Conservation (phyloP, 2,329 filamentous ascomycete species). For the Raffaelea albimanens region DNA sequence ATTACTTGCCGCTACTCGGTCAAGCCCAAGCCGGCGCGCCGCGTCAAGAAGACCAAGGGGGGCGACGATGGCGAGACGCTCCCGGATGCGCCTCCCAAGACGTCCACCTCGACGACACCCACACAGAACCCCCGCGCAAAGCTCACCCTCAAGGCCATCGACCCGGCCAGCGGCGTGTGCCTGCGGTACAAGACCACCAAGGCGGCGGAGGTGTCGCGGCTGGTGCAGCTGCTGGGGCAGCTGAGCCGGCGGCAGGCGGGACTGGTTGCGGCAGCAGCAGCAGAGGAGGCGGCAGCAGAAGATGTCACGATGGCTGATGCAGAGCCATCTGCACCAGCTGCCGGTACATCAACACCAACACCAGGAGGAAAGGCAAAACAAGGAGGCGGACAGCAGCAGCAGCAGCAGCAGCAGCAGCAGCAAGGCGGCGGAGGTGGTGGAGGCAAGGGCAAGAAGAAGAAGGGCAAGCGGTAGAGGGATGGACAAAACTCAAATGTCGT, state of each 20-base stretch:
- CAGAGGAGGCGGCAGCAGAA: conserved; percentile 29
- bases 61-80: conserved; percentile 16
- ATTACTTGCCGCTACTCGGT: conserved; percentile 91
- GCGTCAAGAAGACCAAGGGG: conserved; percentile 13
- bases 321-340: conserved; percentile 19
- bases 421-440: conserved; percentile 27
- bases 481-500: no score
- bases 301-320: conserved; percentile 21
- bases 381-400: conserved; percentile 4
- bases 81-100: conserved; percentile 16
- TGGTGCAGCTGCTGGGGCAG: conserved; percentile 68
- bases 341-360: conserved; percentile 2
- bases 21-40: conserved; percentile 27
- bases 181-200: conserved; percentile 91
- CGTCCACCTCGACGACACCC: conserved; percentile 17
- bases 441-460: conserved; percentile 59
- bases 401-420: conserved; percentile 13
- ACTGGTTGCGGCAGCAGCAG: conserved; percentile 30
- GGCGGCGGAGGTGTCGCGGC: conserved; percentile 75
- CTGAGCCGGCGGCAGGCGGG: conserved; percentile 62
- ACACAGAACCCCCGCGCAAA: conserved; percentile 46
- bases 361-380: not conserved
- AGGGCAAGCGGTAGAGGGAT: conserved; percentile 50
- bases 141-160: conserved; percentile 82
- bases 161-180: conserved; percentile 69